Evolutionary conservation across 2,329 filamentous ascomycete species (phyloP), one percentile per base, ranked within the genome.

Genomic region (Xylariaceae sp.): DNA sequence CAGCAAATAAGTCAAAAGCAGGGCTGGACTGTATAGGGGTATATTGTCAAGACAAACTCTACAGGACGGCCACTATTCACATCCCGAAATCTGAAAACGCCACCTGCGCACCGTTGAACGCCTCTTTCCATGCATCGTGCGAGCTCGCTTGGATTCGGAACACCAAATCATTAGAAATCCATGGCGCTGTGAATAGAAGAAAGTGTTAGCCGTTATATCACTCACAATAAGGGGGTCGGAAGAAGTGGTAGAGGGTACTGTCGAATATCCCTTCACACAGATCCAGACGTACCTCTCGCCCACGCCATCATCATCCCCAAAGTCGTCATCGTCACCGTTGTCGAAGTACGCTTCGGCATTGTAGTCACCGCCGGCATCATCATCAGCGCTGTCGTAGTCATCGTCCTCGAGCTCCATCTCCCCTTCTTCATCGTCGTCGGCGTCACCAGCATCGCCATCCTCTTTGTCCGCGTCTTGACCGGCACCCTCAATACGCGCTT

Each of bases 281-380:
- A 55, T 15, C 34, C 51, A 10, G n/a, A 62, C 51, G 4, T 55
- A 64, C 63, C 63, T 62, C 18, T 65, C 63, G 53, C 63, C 63
- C 17, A 60, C 57, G 10, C 81, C 82, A 23, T 81, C 82, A 6
- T 78, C 79, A 8, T 79, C 79, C 2, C 76, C 80, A 34, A 52
- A 78, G 55, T 81, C 78, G 23, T 83, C 81, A n/a, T 75, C 74
- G 62, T 82, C 80, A 10, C 81, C 81, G 23, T 78, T 81, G 61
- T 85, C 82, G 68, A 85, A 85, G 72, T 85, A 85, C 8, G 77
- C 77, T 66, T 86, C 83, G 2, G 83, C 83, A 50, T 85, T 80
- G 68, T 86, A 86, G 61, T 85, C 83, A 6, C 83, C 82, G 1
- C 80, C 83, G 53, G 82, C 81, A 59, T 84, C 81, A 57, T 85